Base-by-base conservation (phyloP, 2,329 filamentous ascomycete species). In the Epichloe sp. region DNA sequence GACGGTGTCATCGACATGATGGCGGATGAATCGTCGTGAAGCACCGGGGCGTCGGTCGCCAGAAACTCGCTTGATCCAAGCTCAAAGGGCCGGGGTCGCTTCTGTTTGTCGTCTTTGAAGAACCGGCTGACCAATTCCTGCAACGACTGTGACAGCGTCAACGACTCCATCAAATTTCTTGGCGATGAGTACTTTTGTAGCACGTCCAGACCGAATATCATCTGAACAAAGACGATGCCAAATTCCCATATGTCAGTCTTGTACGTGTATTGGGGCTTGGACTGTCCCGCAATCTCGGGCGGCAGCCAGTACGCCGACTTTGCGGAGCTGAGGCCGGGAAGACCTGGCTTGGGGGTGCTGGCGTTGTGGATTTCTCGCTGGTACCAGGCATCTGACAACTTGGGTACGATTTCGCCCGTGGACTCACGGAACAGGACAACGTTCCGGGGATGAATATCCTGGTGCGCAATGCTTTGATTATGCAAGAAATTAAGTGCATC, bases 161-260 rank as follows among this genome's bases (percentile, higher is more conserved):
- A 69, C 1, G 81, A 80, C 12, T 84, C 81, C 63, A 88, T 82
- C 48, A 95, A 68, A 42, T 81, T 79, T 52, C 78, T 79, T 1
- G 91, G 90, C 0, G 88, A 94, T 15, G 83, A 82, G 65, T 93
- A 91, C 53, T 83, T 85, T 53, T 84, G 76, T 17, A 85, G 74
- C 6, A 88, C 79, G 57, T 88, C 81, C 36, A 88, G 74, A 2
- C 93, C 93, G 64, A 96, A 91, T 3, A 93, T 78, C 88, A 97
- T 96, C 64, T 98, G 91, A 40, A 95, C 68, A 59, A 96, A 86
- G 5, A 96, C 79, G 34, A 96, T 80, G 4, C 93, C 93, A 60
- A 98, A 82, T 57, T 96, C 87, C 93, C 93, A 98, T 8, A 97
- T 80, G 64, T 97, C 93, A 0, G 88, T 88, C 65, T 95, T 95